Evolutionary conservation across 805 yeast species (phyloP).

Genomic region (Kodamaea laetipori): DNA sequence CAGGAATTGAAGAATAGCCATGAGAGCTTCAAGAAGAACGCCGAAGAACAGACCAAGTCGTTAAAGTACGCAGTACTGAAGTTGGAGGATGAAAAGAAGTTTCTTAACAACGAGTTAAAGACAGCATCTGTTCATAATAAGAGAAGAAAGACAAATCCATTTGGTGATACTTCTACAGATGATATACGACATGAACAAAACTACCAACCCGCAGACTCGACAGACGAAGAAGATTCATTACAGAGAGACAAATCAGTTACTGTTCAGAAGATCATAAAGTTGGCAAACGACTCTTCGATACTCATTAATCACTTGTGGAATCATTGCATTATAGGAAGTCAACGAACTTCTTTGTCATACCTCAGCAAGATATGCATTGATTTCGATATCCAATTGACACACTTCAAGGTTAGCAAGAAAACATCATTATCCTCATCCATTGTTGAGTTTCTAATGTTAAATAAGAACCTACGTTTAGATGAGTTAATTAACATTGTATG

Average conservation of each 20-base stretch:
- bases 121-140: conserved; percentile 26
- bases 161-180: neutral
- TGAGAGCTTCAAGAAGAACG: conserved; percentile 18
- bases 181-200: neutral
- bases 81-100: conserved; percentile 46
- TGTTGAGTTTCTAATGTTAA: conserved; percentile 43
- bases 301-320: conserved; percentile 40
- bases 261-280: conserved; percentile 23
- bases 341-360: conserved; percentile 32
- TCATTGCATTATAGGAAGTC: conserved; percentile 39
- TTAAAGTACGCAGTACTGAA: conserved; percentile 36
- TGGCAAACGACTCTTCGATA: conserved; percentile 35
- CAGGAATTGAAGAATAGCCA: conserved; percentile 22
- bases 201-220: neutral
- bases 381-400: conserved; percentile 19
- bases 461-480: conserved; percentile 53
- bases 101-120: conserved; percentile 40
- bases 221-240: neutral
- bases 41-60: conserved; percentile 34
- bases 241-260: neutral
- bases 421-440: conserved; percentile 44
- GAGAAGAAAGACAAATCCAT: conserved; percentile 18
- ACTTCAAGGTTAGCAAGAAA: conserved; percentile 25
- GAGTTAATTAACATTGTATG: conserved; percentile 46
- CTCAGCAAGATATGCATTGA: conserved; percentile 36